These are phyloP conservation scores for Epichloe hybrida DNA, from an alignment of 2,329 filamentous ascomycete species.

Conservation along the genomic window DNA sequence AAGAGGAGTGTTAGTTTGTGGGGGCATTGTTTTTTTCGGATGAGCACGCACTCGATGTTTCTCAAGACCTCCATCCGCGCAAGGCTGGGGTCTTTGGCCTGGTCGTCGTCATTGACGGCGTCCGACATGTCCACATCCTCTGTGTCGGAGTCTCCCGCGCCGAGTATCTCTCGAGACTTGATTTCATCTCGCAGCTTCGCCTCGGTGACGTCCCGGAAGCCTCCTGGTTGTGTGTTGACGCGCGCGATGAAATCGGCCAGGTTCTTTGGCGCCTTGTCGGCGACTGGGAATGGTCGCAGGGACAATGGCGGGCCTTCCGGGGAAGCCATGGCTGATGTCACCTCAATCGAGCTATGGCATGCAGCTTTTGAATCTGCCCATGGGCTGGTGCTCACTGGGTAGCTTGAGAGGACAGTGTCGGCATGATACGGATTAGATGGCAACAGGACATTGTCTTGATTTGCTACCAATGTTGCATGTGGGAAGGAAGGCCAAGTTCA, in stretches of 20 bases:
- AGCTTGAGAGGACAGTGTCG: no score
- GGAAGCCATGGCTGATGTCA: constrained; percentile 15
- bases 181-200: constrained; percentile 59
- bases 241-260: constrained; percentile 67
- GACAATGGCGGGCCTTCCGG: constrained; percentile 22
- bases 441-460: no score
- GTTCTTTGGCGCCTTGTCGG: constrained; percentile 41
- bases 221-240: constrained; percentile 63
- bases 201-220: constrained; percentile 71
- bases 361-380: neutral
- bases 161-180: constrained; percentile 24
- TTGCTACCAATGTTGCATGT: no score
- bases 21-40: neutral
- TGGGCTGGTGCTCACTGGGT: no score
- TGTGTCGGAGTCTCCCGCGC: constrained; percentile 27
- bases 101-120: constrained; percentile 31
- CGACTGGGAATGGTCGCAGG: constrained; percentile 32
- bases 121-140: constrained; percentile 33
- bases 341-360: neutral
- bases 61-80: constrained; percentile 45
- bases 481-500: no score
- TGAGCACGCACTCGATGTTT: constrained; percentile 38
- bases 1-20: neutral
- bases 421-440: no score
- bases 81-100: constrained; percentile 31